phyloP scores from a whole-genome alignment of 2,329 filamentous ascomycete species.

The Neopestalotiopsis clavispora region DNA sequence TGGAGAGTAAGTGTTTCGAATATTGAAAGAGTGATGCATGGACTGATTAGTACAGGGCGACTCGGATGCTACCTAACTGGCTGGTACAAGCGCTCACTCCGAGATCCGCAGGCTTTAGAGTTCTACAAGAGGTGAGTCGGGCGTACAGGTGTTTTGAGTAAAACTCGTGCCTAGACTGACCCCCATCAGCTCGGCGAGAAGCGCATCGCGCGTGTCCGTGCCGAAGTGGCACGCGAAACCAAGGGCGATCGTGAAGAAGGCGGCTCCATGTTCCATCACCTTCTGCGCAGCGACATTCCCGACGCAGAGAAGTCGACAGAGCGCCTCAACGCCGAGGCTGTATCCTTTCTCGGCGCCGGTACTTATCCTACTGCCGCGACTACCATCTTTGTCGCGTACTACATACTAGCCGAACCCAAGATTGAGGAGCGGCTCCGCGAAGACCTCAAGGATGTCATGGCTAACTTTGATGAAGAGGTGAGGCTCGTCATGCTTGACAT shows the following conservation, averaged over 20 bases:
- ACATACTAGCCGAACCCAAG: conserved; percentile 15
- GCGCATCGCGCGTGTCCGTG: conserved; percentile 3
- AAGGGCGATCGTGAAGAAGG: neutral
- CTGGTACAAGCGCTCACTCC: conserved; percentile 4
- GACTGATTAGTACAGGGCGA: neutral
- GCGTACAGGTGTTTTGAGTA: neutral
- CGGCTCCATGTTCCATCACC: conserved; percentile 18
- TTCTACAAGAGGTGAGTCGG: conserved; percentile 11
- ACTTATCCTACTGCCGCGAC: conserved; percentile 16
- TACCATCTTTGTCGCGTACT: conserved; percentile 13
- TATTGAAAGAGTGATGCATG: neutral
- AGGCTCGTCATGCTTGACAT: neutral
- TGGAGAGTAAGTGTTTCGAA: neutral
- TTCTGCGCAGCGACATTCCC: conserved; percentile 19
- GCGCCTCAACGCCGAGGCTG: conserved; percentile 12
- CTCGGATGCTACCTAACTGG: neutral
- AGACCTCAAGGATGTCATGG: conserved; percentile 9
- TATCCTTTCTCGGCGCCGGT: conserved; percentile 15
- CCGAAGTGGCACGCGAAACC: neutral
- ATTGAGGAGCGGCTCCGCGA: conserved; percentile 15
- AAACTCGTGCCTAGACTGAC: neutral
- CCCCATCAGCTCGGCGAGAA: conserved; percentile 6
- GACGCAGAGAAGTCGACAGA: conserved; percentile 16
- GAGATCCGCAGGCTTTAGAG: conserved; percentile 6
- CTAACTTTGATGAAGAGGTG: neutral